These are phyloP conservation scores for Stagonosporopsis vannaccii DNA, from an alignment of 2,329 filamentous ascomycete species.

Conservation along the genomic window DNA sequence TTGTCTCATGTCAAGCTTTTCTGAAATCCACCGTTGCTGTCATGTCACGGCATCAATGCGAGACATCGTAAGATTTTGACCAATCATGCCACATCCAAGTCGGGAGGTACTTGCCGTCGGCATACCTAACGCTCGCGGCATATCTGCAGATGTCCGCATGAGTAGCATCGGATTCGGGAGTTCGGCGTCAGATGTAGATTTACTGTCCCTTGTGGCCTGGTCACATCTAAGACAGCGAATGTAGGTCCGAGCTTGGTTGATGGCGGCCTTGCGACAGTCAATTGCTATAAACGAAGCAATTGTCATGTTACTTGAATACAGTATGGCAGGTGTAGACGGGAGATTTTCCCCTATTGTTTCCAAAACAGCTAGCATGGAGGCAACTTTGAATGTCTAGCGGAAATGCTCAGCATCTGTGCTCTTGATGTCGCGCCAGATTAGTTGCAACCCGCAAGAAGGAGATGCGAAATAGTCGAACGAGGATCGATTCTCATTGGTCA, in stretches of 20 bases:
- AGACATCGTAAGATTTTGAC: background rate
- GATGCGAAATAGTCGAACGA: background rate
- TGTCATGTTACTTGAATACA: no score
- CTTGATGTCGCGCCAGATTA: background rate
- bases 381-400: background rate
- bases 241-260: no score
- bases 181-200: background rate
- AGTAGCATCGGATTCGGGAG: background rate
- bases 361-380: background rate
- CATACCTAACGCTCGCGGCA: background rate
- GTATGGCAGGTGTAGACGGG: no score
- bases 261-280: no score
- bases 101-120: background rate
- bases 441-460: background rate
- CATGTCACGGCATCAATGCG: slow-evolving; percentile 7
- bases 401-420: background rate
- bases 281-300: no score
- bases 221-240: background rate
- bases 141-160: background rate
- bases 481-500: background rate
- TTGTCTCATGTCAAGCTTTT: slow-evolving; percentile 8
- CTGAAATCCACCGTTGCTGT: background rate
- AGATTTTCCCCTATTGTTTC: no score
- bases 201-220: background rate
- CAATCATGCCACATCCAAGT: background rate